Conservation (phyloP, 306 rosid species). For the Ziziphus jujuba region DNA sequence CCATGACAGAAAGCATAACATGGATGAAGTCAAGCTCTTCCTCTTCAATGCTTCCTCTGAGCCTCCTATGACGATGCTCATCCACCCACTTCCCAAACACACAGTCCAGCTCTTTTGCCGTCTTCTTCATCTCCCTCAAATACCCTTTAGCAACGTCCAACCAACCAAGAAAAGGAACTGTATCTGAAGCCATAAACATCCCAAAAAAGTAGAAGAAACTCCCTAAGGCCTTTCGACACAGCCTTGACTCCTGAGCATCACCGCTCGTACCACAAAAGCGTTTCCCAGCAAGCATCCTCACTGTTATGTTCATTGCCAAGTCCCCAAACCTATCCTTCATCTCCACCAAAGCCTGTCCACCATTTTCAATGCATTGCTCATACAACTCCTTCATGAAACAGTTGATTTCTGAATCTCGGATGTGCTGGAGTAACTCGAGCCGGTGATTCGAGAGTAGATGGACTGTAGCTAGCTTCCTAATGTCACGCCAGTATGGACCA, state of each 20-base stretch:
- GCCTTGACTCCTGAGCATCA: too few species aligned
- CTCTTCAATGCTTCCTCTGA: background rate
- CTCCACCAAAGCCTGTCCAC: background rate
- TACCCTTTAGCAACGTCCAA: background rate
- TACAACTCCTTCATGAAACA: conserved; percentile 21
- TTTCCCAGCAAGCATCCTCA: background rate
- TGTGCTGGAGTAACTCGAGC: conserved; percentile 23
- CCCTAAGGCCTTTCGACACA: background rate
- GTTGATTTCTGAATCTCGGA: conserved; percentile 29
- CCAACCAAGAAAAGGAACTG: background rate
- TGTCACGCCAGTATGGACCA: conserved; percentile 43
- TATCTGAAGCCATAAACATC: background rate
- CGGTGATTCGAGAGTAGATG: conserved; percentile 29
- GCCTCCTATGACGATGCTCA: background rate
- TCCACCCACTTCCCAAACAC: background rate
- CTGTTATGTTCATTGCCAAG: too few species aligned
- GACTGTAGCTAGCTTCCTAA: conserved; percentile 32
- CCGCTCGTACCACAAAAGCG: background rate
- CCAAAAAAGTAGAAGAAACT: background rate
- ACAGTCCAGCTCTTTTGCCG: background rate
- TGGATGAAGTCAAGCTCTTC: too few species aligned
- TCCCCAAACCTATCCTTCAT: conserved; percentile 1
- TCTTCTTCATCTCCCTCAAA: background rate
- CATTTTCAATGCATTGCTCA: background rate
- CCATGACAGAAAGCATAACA: conserved; percentile 1